phyloP scores from a whole-genome alignment of 768 basidiomycete species.

The Lentinula sp. region DNA sequence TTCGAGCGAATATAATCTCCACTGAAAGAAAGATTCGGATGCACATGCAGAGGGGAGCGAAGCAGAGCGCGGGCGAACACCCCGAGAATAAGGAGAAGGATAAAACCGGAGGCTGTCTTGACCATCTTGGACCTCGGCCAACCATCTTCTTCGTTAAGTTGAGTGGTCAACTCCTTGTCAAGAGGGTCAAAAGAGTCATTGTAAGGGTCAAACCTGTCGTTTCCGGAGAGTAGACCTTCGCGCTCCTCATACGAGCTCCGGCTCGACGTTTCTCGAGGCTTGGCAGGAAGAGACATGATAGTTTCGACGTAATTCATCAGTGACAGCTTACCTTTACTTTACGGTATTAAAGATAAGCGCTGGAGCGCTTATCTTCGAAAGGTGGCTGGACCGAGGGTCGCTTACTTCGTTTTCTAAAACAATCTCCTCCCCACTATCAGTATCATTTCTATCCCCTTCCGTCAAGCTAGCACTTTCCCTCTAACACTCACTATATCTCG shows the following conservation, averaged over 20 bases:
- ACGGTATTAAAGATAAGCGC: too few relatives aligned
- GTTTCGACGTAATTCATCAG: not conserved
- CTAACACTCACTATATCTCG: not conserved
- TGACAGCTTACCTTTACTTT: too few relatives aligned
- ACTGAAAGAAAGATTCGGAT: conserved; percentile 27
- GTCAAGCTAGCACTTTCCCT: not conserved
- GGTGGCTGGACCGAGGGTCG: too few relatives aligned
- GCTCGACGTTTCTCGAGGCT: not conserved
- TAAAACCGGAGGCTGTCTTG: conserved; percentile 29
- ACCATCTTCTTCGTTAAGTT: conserved; percentile 4
- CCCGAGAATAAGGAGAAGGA: conserved; percentile 37
- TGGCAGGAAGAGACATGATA: not conserved
- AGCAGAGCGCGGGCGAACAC: conserved; percentile 33
- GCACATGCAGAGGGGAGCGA: conserved; percentile 14
- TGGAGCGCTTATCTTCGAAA: too few relatives aligned
- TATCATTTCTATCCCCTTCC: not conserved
- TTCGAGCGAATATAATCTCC: conserved; percentile 53
- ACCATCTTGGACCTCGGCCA: conserved; percentile 36
- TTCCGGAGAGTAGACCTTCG: not conserved
- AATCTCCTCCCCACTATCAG: not conserved
- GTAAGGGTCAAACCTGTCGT: not conserved
- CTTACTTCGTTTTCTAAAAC: too few relatives aligned
- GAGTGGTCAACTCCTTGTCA: not conserved
- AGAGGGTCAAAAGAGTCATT: not conserved
- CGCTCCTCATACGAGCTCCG: not conserved